phyloP scores from a whole-genome alignment of 1,284 basidiomycete species.

The Xerocomus minutiporus region DNA sequence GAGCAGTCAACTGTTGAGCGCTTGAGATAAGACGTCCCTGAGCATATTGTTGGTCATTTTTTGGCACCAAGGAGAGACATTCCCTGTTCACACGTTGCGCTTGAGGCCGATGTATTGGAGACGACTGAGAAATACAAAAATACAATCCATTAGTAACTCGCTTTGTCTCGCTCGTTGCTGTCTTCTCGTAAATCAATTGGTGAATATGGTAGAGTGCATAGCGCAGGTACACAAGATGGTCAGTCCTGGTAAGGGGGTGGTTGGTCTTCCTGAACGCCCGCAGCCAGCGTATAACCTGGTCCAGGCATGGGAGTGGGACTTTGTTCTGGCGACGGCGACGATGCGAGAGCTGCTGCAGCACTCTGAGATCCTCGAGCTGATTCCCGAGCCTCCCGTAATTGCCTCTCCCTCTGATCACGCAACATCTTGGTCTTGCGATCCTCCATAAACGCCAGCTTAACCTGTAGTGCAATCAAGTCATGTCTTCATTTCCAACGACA shows the following conservation, averaged over 20 bases:
- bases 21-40: no score
- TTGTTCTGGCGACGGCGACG: neutral
- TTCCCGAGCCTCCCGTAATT: slow-evolving; percentile 39
- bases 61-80: no score
- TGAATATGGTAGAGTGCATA: slow-evolving; percentile 9
- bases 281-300: slow-evolving; percentile 18
- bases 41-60: no score
- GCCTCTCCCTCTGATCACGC: slow-evolving; percentile 54
- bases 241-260: slow-evolving; percentile 24
- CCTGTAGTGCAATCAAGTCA: slow-evolving; percentile 37
- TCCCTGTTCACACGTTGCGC: no score
- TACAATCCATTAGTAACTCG: neutral
- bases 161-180: neutral
- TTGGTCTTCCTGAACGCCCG: slow-evolving; percentile 12
- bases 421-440: slow-evolving; percentile 57
- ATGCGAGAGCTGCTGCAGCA: neutral
- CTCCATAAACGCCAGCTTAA: slow-evolving; percentile 69
- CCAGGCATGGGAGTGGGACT: slow-evolving; percentile 18
- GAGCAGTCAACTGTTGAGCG: no score
- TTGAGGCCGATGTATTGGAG: no score
- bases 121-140: neutral
- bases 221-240: neutral
- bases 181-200: neutral
- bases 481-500: neutral
- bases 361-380: slow-evolving; percentile 1